Evolutionary conservation across 805 yeast species (phyloP), one percentile per base, ranked within the genome.

Genomic region (Candida ulmi): DNA sequence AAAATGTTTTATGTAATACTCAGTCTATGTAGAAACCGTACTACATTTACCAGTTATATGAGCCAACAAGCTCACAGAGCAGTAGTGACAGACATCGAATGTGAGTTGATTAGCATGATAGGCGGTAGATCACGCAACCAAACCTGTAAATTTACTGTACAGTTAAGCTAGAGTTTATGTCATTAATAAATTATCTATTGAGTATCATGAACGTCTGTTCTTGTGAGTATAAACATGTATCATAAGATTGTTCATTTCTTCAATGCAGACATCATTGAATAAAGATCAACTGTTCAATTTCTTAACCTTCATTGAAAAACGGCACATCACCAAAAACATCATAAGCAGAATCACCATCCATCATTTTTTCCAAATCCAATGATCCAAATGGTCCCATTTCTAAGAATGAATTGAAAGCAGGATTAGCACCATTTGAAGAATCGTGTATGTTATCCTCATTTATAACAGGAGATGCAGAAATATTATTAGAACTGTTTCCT

Each of bases 41-140:
- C n/a, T n/a, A n/a, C n/a, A n/a, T n/a, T n/a, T n/a, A n/a, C n/a
- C n/a, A n/a, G n/a, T n/a, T n/a, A n/a, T n/a, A n/a, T n/a, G n/a
- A n/a, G n/a, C n/a, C n/a, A n/a, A n/a, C n/a, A n/a, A 5, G 6
- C 15, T 24, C 29, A 90, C 45, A 91, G 66, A 26, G 95, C 93
- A 6, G 97, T 90, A 0, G 99, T 91, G 2, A 91, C 99, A 0
- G 99, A 93, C 71, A 93, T 88, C 0, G 95, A 83, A 64, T 88
- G 95, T 0, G 97, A 87, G 55, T 93, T 91, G 39, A 93, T 72
- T 45, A 93, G 61, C 57, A 93, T 57, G 1, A 78, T 72, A 0
- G 98, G 96, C 0, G 96, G 96, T 30, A 93, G 63, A 5, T 76
- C 87, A 33, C 78, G 76, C 41, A 91, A 70, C 93, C 96, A 87